Evolutionary conservation across 768 basidiomycete genomes (phyloP), one percentile per base, ranked within the genome.

Genomic region (Lentinula raphanica): DNA sequence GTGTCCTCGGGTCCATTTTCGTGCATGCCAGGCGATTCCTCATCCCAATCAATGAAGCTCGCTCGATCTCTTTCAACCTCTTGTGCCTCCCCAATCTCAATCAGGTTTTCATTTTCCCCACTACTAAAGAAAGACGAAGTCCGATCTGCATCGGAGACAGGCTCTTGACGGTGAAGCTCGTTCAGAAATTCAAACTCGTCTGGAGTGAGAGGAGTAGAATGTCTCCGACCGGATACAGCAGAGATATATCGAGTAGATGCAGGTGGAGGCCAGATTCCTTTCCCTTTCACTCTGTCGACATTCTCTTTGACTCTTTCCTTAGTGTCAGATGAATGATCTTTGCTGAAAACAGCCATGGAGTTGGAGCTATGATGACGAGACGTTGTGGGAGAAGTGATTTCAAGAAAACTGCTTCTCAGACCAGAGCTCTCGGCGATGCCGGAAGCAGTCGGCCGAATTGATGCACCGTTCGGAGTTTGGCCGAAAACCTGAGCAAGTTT

Each of bases 401-500:
- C 60, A 45, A 63, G 55, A 51, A 65, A 64, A 59, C 58, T 54
- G 27, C 36, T 19, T 31, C 36, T n/a, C 21, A 38, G 4, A 11
- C 9, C 17, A 27, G 17, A 27, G 35, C 6, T 27, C 19, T 36
- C 45, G 53, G 53, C 40, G 32, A 31, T 21, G 19, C 53, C 32
- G 19, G 39, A 39, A 5, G 32, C 5, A 21, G 15, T n/a, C 39
- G 54, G 29, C 40, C 29, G 28, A 21, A 46, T 40, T 19, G 42
- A 44, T 1, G 27, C 27, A 8, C 54, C 72, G 5, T 73, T 77
- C 3, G 87, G 88, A 3, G 78, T 82, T 69, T 83, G 78, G 40
- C 91, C 91, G 56, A 93, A 86, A n/a, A 93, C 73, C 61, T 86
- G 85, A n/a, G 87, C 78, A 49, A 93, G 80, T 69, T 94, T 94